These are phyloP conservation scores for Cicer yamashitae DNA, from an alignment of 306 rosid species.

Conservation along the genomic window DNA sequence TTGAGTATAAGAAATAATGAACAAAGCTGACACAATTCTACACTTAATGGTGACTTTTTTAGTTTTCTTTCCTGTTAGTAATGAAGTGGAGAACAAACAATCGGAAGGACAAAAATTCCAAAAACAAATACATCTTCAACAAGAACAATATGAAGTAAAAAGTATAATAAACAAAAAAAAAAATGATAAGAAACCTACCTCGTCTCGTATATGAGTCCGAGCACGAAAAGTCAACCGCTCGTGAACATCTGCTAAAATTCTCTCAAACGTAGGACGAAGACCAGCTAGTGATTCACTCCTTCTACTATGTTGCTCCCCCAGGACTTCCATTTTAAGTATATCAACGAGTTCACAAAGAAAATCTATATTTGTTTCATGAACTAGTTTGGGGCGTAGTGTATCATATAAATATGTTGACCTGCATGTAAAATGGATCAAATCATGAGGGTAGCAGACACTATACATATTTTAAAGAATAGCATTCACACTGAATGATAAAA, in stretches of 20 bases:
- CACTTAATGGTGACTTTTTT: slow-evolving; percentile 16
- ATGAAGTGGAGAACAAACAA: slow-evolving; percentile 26
- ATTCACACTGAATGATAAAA: slow-evolving; percentile 26
- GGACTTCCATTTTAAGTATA: slow-evolving; percentile 91
- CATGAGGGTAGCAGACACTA: slow-evolving; percentile 29
- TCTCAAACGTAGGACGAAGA: slow-evolving; percentile 83
- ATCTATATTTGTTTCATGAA: slow-evolving; percentile 93
- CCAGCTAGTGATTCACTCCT: slow-evolving; percentile 86
- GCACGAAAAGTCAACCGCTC: slow-evolving; percentile 98
- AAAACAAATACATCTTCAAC: slow-evolving; percentile 8
- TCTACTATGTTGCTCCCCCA: slow-evolving; percentile 81
- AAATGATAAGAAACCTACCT: slow-evolving; percentile 57
- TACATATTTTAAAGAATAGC: slow-evolving; percentile 3
- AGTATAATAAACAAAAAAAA: slow-evolving; percentile 20
- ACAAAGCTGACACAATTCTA: slow-evolving; percentile 12
- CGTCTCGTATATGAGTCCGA: slow-evolving; percentile 90
- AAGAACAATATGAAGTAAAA: not conserved
- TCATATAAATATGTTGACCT: slow-evolving; percentile 92
- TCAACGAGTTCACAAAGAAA: slow-evolving; percentile 95
- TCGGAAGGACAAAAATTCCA: slow-evolving; percentile 22
- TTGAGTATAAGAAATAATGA: not conserved
- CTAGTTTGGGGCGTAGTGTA: slow-evolving; percentile 91
- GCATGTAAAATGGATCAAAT: slow-evolving; percentile 49
- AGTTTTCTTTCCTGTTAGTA: slow-evolving; percentile 3
- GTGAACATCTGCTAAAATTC: slow-evolving; percentile 96